Evolutionary conservation across 2,329 filamentous ascomycete species (phyloP).

Genomic region (Penicillium sp.): DNA sequence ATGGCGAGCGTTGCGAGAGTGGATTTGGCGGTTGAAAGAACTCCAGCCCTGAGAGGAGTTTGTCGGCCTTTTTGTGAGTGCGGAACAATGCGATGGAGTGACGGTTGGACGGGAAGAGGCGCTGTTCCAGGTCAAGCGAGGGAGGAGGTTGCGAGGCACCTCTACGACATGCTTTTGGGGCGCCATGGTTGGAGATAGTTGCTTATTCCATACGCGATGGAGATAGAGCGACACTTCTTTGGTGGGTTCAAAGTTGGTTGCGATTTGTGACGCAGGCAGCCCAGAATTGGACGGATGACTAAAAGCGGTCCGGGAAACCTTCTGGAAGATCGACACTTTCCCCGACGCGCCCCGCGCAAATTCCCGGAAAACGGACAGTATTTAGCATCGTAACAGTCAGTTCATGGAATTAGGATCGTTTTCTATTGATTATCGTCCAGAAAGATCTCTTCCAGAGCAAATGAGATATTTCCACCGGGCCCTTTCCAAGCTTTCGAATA

Average conservation of each 20-base stretch:
- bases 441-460: neutral
- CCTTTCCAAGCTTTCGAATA: conserved; percentile 2
- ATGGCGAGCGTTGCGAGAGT: conserved; percentile 12
- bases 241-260: neutral
- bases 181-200: conserved; percentile 36
- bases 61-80: conserved; percentile 28
- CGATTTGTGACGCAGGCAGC: conserved; percentile 8
- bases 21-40: conserved; percentile 24
- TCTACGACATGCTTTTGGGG: conserved; percentile 45
- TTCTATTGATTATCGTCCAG: conserved; percentile 3
- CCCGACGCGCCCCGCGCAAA: conserved; percentile 11
- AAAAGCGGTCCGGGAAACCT: conserved; percentile 13
- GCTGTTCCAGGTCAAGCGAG: conserved; percentile 46
- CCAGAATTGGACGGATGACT: conserved; percentile 15
- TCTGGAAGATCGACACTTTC: conserved; percentile 13
- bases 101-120: conserved; percentile 37
- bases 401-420: conserved; percentile 8
- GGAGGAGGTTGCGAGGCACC: conserved; percentile 47
- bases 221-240: neutral
- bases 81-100: conserved; percentile 30
- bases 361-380: conserved; percentile 13
- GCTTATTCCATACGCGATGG: neutral
- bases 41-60: conserved; percentile 29
- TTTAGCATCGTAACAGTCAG: conserved; percentile 1
- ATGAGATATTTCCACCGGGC: neutral